Conservation (phyloP, 2,329 filamentous ascomycete species). For the Thelonectria discophora region DNA sequence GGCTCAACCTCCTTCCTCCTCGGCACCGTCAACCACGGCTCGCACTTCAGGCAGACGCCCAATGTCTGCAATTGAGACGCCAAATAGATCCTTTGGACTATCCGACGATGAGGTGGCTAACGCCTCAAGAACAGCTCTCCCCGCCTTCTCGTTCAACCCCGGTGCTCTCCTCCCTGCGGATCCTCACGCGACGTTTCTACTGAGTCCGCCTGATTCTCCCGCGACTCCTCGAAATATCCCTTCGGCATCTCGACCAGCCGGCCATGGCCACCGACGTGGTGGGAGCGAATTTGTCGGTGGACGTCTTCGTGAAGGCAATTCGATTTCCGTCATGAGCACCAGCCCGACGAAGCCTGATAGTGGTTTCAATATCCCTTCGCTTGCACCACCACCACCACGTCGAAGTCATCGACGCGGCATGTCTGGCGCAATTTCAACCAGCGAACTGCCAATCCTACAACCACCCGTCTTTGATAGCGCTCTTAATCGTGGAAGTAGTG, state of each 20-base stretch:
- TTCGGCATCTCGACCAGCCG: constrained; percentile 65
- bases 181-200: constrained; percentile 48
- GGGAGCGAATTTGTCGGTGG: constrained; percentile 89
- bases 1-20: constrained; percentile 53
- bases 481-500: constrained; percentile 66
- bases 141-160: constrained; percentile 66
- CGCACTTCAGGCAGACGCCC: constrained; percentile 61
- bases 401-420: constrained; percentile 74
- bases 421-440: constrained; percentile 84
- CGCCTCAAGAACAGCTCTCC: constrained; percentile 51
- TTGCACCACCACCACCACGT: constrained; percentile 62
- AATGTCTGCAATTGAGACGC: constrained; percentile 61
- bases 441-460: constrained; percentile 79
- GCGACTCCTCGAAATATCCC: constrained; percentile 59
- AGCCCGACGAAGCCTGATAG: constrained; percentile 73
- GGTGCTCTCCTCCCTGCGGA: constrained; percentile 57
- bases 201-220: constrained; percentile 66
- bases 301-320: constrained; percentile 66
- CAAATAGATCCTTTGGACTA: constrained; percentile 44
- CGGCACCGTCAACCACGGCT: constrained; percentile 58
- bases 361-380: constrained; percentile 65
- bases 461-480: constrained; percentile 60
- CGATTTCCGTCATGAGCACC: constrained; percentile 70
- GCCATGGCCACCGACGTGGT: constrained; percentile 81
- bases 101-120: constrained; percentile 44